These are phyloP conservation scores for Emericellopsis atlantica DNA, from an alignment of 2,329 filamentous ascomycete genomes.

Conservation along the genomic window DNA sequence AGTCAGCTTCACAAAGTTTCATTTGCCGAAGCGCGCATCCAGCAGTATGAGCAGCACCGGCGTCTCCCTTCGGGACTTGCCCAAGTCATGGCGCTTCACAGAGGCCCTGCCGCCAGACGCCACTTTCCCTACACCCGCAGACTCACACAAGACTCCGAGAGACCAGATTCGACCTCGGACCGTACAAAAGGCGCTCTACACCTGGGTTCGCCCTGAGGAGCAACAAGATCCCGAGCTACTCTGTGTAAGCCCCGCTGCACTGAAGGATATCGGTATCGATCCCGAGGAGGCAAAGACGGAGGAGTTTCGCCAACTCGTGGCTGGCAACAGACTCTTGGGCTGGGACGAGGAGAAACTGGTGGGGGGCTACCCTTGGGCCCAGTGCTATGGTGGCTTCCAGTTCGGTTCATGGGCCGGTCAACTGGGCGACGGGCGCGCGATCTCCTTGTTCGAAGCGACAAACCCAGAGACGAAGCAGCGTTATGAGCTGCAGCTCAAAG, in stretches of 20 bases:
- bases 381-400: conserved; percentile 83
- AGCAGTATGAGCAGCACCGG: conserved; percentile 9
- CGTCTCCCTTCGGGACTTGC: conserved; percentile 38
- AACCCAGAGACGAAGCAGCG: conserved; percentile 58
- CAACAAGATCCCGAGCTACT: conserved; percentile 66
- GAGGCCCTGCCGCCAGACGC: conserved; percentile 63
- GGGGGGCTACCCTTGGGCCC: conserved; percentile 90
- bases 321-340: conserved; percentile 73
- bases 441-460: conserved; percentile 83
- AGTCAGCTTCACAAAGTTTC: not conserved
- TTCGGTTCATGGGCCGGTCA: conserved; percentile 91
- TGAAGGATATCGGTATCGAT: conserved; percentile 69
- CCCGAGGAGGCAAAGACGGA: conserved; percentile 54
- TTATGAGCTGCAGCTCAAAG: conserved; percentile 91
- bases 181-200: conserved; percentile 77
- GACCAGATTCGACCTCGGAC: conserved; percentile 65
- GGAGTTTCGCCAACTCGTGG: conserved; percentile 65
- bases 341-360: conserved; percentile 54
- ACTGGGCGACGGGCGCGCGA: conserved; percentile 86
- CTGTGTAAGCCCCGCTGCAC: conserved; percentile 63
- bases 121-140: conserved; percentile 64
- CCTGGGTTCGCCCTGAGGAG: conserved; percentile 74
- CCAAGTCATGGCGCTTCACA: conserved; percentile 54
- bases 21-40: not conserved
- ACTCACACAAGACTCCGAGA: conserved; percentile 71